These are phyloP conservation scores for Kodamaea fungicola DNA, from an alignment of 1,139 yeast species.

Conservation along the genomic window DNA sequence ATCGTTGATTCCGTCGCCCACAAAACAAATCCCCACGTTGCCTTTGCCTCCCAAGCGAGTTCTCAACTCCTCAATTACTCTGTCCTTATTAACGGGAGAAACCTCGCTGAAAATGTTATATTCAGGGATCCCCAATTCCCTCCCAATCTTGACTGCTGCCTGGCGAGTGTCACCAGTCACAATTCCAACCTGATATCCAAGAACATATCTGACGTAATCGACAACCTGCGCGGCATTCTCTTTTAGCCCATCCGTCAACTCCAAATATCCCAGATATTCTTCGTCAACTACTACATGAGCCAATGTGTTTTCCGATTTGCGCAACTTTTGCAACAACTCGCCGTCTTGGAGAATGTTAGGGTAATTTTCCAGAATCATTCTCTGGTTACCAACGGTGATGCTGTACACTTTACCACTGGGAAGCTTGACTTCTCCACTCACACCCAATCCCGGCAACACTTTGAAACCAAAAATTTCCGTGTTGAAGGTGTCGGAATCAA, in stretches of 20 bases:
- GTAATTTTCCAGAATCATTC: conserved; percentile 34
- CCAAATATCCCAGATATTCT: conserved; percentile 59
- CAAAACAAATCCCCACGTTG: conserved; percentile 63
- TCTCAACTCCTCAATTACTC: conserved; percentile 60
- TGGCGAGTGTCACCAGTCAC: conserved; percentile 81
- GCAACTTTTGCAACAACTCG: conserved; percentile 11
- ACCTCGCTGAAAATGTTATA: conserved; percentile 73
- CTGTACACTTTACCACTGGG: conserved; percentile 15
- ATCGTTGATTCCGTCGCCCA: conserved; percentile 97
- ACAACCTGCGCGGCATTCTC: conserved; percentile 63
- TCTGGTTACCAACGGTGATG: conserved; percentile 57
- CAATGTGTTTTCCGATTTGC: conserved; percentile 26
- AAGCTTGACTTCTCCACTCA: conserved; percentile 43
- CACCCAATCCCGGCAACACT: conserved; percentile 70
- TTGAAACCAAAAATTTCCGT: conserved; percentile 39
- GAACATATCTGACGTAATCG: conserved; percentile 43
- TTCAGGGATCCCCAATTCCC: conserved; percentile 60
- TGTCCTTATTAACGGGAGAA: conserved; percentile 74
- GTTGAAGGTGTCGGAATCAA: conserved; percentile 33
- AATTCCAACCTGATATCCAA: conserved; percentile 73
- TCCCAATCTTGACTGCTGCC: conserved; percentile 66
- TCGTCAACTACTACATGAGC: conserved; percentile 52
- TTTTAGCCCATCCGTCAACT: conserved; percentile 67
- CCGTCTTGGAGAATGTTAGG: conserved; percentile 12
- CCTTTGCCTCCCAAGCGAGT: conserved; percentile 28